Conservation (phyloP, 495 filamentous ascomycete species). For the Talaromyces proteolyticus region DNA sequence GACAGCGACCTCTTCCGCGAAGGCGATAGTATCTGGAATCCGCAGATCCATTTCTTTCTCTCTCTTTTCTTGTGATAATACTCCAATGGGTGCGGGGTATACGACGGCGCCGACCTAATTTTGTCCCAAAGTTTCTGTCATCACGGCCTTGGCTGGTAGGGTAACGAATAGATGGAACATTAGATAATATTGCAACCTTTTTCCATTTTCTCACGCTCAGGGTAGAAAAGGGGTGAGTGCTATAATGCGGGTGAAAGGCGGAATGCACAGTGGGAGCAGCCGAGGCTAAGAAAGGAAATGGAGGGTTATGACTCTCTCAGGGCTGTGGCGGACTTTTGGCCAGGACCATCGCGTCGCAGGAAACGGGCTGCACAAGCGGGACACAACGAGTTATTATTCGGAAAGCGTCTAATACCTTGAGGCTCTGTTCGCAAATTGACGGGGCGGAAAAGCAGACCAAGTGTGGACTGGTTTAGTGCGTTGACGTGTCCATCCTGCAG, state of each 20-base stretch:
- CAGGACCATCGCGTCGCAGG: background rate
- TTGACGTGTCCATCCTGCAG: background rate
- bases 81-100: too few species aligned
- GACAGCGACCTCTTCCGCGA: slow-evolving; percentile 47
- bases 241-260: background rate
- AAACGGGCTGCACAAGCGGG: background rate
- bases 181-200: too few species aligned
- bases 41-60: slow-evolving; percentile 7
- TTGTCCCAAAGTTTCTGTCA: too few species aligned
- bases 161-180: too few species aligned
- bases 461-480: background rate
- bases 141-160: too few species aligned
- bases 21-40: slow-evolving; percentile 26
- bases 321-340: background rate
- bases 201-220: too few species aligned
- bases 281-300: background rate
- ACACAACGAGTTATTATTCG: background rate
- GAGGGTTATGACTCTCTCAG: too few species aligned
- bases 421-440: background rate
- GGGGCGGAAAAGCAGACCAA: background rate
- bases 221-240: background rate
- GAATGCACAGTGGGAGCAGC: background rate
- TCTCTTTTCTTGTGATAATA: too few species aligned
- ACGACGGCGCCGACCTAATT: too few species aligned
- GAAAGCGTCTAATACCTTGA: background rate